These are phyloP conservation scores for Chlorella sp. DNA, from an alignment of 139 green algal genomes.

Conservation along the genomic window DNA sequence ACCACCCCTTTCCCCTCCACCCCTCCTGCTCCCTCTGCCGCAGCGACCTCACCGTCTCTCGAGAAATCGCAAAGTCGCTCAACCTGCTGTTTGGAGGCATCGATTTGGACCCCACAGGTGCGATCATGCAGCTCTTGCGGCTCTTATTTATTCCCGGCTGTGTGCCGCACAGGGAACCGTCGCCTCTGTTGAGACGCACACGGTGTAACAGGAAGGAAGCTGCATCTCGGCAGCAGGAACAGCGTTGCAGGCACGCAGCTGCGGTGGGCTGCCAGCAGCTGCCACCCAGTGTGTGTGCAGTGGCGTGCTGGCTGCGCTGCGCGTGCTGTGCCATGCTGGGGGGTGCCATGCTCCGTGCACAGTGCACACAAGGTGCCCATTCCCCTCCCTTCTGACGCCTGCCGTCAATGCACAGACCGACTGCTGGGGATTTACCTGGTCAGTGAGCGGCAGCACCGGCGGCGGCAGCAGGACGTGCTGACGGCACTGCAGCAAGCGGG, in stretches of 20 bases:
- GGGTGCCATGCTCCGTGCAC: neutral
- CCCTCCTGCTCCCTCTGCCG: neutral
- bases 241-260: neutral
- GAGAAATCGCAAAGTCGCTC: constrained; percentile 37
- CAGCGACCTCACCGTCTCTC: constrained; percentile 18
- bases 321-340: too few species aligned
- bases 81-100: constrained; percentile 46
- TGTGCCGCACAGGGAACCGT: too few species aligned
- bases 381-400: neutral
- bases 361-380: neutral
- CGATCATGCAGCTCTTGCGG: too few species aligned
- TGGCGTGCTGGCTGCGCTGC: too few species aligned
- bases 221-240: too few species aligned
- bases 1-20: neutral
- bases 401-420: constrained; percentile 1
- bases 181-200: too few species aligned
- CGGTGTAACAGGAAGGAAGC: too few species aligned
- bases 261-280: neutral
- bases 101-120: constrained; percentile 48
- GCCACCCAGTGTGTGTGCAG: neutral
- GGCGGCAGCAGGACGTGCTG: constrained; percentile 23
- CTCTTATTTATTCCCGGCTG: too few species aligned
- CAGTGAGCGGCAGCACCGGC: constrained; percentile 32
- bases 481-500: constrained; percentile 20
- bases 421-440: constrained; percentile 44